Conservation (phyloP, 1,139 yeast genomes). For the Yamadazyma buinensis region DNA sequence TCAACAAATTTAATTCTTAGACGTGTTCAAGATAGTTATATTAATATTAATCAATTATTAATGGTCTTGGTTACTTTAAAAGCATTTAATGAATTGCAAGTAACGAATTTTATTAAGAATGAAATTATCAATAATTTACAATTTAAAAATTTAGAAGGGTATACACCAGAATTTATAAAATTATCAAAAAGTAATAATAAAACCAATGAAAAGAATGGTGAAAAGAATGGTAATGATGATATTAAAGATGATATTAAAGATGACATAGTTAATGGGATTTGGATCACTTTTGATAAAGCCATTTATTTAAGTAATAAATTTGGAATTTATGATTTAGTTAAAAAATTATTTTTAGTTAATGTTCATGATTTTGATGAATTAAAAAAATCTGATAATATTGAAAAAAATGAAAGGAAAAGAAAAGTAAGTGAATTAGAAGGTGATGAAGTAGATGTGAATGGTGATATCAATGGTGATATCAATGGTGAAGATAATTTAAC, state of each 20-base stretch:
- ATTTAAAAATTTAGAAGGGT: slow-evolving; percentile 22
- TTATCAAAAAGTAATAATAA: slow-evolving; percentile 23
- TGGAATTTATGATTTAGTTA: slow-evolving; percentile 39
- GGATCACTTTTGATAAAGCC: slow-evolving; percentile 47
- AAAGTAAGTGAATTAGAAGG: slow-evolving; percentile 1
- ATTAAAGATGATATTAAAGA: too few species aligned
- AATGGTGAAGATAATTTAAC: too few species aligned
- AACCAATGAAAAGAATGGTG: too few species aligned
- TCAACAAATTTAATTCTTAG: slow-evolving; percentile 25
- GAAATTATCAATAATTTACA: slow-evolving; percentile 33
- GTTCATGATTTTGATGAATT: slow-evolving; percentile 44
- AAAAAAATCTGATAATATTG: slow-evolving; percentile 19
- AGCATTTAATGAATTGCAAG: slow-evolving; percentile 22
- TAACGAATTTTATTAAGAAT: slow-evolving; percentile 28
- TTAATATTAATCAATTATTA: slow-evolving; percentile 39
- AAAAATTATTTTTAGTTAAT: slow-evolving; percentile 39
- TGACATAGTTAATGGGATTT: slow-evolving; percentile 37
- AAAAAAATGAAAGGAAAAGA: not conserved
- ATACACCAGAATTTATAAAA: slow-evolving; percentile 27
- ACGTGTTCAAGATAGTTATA: slow-evolving; percentile 43
- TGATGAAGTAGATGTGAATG: slow-evolving; percentile 1
- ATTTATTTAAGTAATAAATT: slow-evolving; percentile 38
- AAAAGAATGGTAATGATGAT: too few species aligned
- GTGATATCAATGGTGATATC: slow-evolving; percentile 2
- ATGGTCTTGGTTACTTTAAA: slow-evolving; percentile 29